Conservation (phyloP, 805 yeast genomes). For the Lipomyces lipofer region DNA sequence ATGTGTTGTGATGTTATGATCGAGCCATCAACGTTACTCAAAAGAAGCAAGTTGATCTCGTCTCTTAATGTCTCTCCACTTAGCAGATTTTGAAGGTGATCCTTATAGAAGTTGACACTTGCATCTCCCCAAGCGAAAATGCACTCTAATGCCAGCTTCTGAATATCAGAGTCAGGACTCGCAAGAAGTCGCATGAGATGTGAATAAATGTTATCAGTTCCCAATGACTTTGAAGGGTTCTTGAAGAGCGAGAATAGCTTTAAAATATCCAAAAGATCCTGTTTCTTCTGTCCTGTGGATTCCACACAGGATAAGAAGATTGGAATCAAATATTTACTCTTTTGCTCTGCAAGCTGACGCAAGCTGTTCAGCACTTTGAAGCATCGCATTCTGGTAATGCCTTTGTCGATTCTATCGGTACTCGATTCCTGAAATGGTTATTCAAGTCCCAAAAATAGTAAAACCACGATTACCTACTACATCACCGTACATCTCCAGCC, state of each 20-base stretch:
- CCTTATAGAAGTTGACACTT: slow-evolving; percentile 64
- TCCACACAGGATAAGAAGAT: slow-evolving; percentile 47
- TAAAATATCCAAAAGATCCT: slow-evolving; percentile 45
- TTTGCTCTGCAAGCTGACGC: slow-evolving; percentile 70
- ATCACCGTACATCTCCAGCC: background rate
- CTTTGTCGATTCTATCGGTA: slow-evolving; percentile 3
- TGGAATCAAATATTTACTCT: slow-evolving; percentile 59
- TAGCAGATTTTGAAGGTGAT: slow-evolving; percentile 67
- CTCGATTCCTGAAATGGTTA: slow-evolving; percentile 2
- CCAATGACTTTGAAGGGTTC: slow-evolving; percentile 56
- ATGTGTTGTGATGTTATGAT: slow-evolving; percentile 62
- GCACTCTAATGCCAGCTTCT: slow-evolving; percentile 69
- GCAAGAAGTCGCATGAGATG: slow-evolving; percentile 59
- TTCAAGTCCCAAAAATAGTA: background rate
- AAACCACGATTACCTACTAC: background rate
- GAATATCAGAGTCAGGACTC: slow-evolving; percentile 61
- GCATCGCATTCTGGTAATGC: slow-evolving; percentile 13
- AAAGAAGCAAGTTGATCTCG: slow-evolving; percentile 68
- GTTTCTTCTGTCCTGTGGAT: slow-evolving; percentile 7
- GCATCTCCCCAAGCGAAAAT: slow-evolving; percentile 64
- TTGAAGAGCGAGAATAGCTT: slow-evolving; percentile 65
- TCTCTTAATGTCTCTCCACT: slow-evolving; percentile 86
- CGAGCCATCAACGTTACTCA: slow-evolving; percentile 50
- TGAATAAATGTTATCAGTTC: slow-evolving; percentile 54
- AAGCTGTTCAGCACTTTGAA: slow-evolving; percentile 57